Conservation (phyloP, 371 early-diverging fungal genomes). For the Saksenaea vasiformis region DNA sequence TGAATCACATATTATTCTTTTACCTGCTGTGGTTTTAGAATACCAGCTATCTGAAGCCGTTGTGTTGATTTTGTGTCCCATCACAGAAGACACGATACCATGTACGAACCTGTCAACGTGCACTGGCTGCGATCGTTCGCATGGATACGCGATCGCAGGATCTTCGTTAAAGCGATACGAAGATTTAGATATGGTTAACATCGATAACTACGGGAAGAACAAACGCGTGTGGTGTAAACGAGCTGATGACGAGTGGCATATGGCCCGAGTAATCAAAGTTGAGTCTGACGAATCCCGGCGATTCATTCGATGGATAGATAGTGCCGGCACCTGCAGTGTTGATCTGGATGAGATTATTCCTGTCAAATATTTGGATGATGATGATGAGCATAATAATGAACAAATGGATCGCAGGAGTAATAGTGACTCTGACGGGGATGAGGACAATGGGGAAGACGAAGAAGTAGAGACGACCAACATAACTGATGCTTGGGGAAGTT, state of each 20-base stretch:
- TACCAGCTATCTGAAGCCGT: not conserved
- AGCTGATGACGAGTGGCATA: conserved; percentile 11
- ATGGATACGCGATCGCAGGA: conserved; percentile 20
- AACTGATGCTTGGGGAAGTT: conserved; percentile 15
- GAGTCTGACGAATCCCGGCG: conserved; percentile 10
- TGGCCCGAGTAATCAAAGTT: not conserved
- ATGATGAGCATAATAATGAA: not conserved
- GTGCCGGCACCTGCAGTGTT: not conserved
- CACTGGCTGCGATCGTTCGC: conserved; percentile 14
- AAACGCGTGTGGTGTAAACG: conserved; percentile 21
- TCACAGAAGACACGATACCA: conserved; percentile 21
- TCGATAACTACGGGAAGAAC: conserved; percentile 12
- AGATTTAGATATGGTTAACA: conserved; percentile 11
- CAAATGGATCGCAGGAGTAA: not conserved
- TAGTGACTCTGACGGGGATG: not conserved
- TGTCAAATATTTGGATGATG: conserved; percentile 4
- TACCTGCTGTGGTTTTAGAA: conserved; percentile 6
- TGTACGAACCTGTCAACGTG: conserved; percentile 16
- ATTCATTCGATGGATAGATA: conserved; percentile 6
- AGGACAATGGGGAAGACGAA: not conserved
- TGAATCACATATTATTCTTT: not conserved
- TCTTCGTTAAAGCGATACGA: conserved; percentile 19
- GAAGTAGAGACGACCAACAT: not conserved
- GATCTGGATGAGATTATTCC: conserved; percentile 24
- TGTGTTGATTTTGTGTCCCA: conserved; percentile 27